Base-by-base conservation (phyloP, 2,329 filamentous ascomycete species). In the Sarocladium strictum region DNA sequence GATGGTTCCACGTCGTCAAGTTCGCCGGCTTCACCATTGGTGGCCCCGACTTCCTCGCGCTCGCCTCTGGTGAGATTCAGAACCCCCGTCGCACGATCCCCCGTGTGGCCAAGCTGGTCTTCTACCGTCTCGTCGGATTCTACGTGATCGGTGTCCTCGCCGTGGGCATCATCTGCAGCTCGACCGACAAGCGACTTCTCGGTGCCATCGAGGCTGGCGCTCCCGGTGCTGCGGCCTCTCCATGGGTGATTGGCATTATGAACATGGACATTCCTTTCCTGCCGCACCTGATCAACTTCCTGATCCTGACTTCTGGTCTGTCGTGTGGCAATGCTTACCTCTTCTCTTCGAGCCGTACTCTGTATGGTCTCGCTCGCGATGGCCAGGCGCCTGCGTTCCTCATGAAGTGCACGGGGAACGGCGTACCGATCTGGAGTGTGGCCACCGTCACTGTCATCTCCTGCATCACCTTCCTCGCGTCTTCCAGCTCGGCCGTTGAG, bases 51-150 rank as follows among this genome's bases (percentile, higher is more conserved):
- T 86, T 86, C 67, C 81, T 88, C 58, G 72, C 76, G 26, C 77
- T 83, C 50, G 71, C 74, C 1, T 69, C 72, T 2, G 75, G 73
- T 43, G 85, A 89, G 67, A 79, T 84, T 17, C 77, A 84, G 61
- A 85, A 87, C 63, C 85, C 85, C 2, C 78, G 85, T 40, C 68
- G 70, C 23, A 79, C 83, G 27, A 81, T 91, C 68, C 86, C 86
- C 1, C 79, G 78, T 56, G 86, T 87, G 1, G 89, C 81, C 71
- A 89, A 87, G 59, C 83, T 83, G 45, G 84, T 89, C 32, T 89
- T 90, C 69, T 89, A 86, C 67, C 84, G 87, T 50, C 73, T 90
- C 29, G 85, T 84, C 0, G 70, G 78, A 1, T 89, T 90, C 70
- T 90, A 89, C 68, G 77, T 89, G n/a, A 74, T 90, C 65, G 59